phyloP scores from a whole-genome alignment of 2,329 filamentous ascomycete genomes.

The Fusarium sp. region DNA sequence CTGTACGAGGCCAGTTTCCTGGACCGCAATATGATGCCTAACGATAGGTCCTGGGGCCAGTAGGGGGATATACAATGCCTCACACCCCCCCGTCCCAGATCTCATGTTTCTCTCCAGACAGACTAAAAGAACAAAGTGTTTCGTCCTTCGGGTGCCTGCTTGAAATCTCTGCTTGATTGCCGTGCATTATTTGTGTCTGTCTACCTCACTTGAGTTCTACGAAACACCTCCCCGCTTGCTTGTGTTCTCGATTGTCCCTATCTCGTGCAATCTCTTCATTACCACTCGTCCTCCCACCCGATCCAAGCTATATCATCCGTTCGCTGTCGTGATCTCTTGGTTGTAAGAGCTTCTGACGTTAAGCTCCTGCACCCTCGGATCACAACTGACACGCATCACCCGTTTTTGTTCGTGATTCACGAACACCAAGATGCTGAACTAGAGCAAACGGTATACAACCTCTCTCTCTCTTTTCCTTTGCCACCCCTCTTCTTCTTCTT shows the following conservation, averaged over 20 bases:
- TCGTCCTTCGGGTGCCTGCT: slow-evolving; percentile 34
- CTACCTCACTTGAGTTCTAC: background rate
- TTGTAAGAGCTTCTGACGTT: slow-evolving; percentile 20
- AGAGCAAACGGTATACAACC: slow-evolving; percentile 28
- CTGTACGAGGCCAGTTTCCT: slow-evolving; percentile 36
- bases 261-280: slow-evolving; percentile 35
- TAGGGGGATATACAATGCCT: slow-evolving; percentile 30
- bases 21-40: slow-evolving; percentile 26
- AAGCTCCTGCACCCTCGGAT: slow-evolving; percentile 15
- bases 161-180: slow-evolving; percentile 26
- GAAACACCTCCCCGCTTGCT: slow-evolving; percentile 3
- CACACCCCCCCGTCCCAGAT: slow-evolving; percentile 12
- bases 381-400: slow-evolving; percentile 26
- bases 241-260: slow-evolving; percentile 33
- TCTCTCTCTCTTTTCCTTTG: slow-evolving; percentile 30
- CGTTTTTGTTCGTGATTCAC: slow-evolving; percentile 39
- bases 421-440: slow-evolving; percentile 37
- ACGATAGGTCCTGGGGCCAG: slow-evolving; percentile 33
- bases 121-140: slow-evolving; percentile 30
- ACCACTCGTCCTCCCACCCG: slow-evolving; percentile 37
- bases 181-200: slow-evolving; percentile 14
- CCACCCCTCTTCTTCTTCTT: background rate
- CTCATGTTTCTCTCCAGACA: slow-evolving; percentile 24
- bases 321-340: slow-evolving; percentile 35
- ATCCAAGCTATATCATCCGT: slow-evolving; percentile 14